Percentiles rank a stretch among this genome's conserved stretches.
These are phyloP conservation scores for Penicillium polonicum DNA, from an alignment of 2,329 filamentous ascomycete species.

Conservation along the genomic window DNA sequence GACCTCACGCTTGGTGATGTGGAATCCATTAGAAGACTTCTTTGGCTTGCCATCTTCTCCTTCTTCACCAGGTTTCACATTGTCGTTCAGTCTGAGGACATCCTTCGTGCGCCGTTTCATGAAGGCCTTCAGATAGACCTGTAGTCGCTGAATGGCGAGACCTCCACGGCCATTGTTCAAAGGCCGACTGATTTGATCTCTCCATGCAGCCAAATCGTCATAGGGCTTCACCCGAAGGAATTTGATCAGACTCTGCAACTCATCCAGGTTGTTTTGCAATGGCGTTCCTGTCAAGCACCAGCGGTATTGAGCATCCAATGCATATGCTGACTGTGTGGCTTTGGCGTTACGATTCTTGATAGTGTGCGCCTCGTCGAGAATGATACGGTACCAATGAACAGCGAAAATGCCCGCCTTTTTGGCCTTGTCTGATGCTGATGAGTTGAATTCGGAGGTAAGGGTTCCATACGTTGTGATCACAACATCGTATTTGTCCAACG, in stretches of 20 bases:
- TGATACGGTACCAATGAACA: constrained; percentile 90
- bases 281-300: constrained; percentile 97
- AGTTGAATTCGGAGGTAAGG: constrained; percentile 80
- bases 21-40: constrained; percentile 66
- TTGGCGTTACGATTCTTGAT: constrained; percentile 99
- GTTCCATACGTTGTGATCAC: constrained; percentile 98
- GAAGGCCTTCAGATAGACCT: constrained; percentile 82
- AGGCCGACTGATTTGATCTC: constrained; percentile 82
- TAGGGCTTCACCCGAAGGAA: constrained; percentile 93
- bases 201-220: constrained; percentile 82
- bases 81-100: constrained; percentile 84
- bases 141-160: constrained; percentile 81
- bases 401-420: constrained; percentile 83
- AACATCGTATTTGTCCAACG: constrained; percentile 83
- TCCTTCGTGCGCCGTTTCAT: constrained; percentile 99
- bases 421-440: constrained; percentile 57
- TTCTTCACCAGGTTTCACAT: constrained; percentile 69
- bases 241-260: constrained; percentile 87
- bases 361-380: constrained; percentile 93
- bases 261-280: constrained; percentile 97
- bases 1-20: constrained; percentile 87
- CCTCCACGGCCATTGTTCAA: constrained; percentile 88
- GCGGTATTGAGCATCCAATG: constrained; percentile 78
- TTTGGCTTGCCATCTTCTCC: constrained; percentile 50
- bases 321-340: constrained; percentile 86